Evolutionary conservation across 106 monocot genomes (phyloP), one percentile per base, ranked within the genome.

Genomic region (Agapanthus africanus): DNA sequence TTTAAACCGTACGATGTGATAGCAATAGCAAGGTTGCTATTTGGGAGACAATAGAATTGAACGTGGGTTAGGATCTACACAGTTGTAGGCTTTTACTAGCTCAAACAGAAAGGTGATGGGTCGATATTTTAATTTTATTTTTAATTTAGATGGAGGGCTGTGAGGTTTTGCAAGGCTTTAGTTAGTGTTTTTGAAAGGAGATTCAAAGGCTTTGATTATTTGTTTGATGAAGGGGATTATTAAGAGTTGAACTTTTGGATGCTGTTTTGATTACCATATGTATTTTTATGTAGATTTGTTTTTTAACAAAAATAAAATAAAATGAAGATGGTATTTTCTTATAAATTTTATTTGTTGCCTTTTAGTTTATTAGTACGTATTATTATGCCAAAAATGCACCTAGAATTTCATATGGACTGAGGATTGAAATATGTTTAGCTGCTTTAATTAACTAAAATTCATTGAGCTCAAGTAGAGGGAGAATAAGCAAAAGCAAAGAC

Each of bases 101-200:
- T 65, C 65, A 65, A 40, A 28, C 15, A 19, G 42, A 41, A 44
- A 66, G 66, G 32, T 39, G 38, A 39, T 42, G 26, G 18, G 37
- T 66, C 10, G 18, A 56, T 9, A 56, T 42, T 66, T 34, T 40
- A 66, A 37, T 39, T 64, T 37, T 35, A 13, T 64, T 23, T 39
- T 8, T 1, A 11, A 38, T 57, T 31, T 6, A 66, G 66, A 66
- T 28, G 40, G 37, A 41, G 42, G 42, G 42, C 19, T 38, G 9
- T 37, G 37, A 63, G n/a, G 38, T 35, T 21, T 38, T 35, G 0
- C 35, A 21, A 25, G 21, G 11, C 18, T 56, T n/a, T 56, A 25
- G 11, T 56, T 1, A 16, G 56, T 19, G 19, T n/a, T 9, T 10
- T 56, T n/a, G 19, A 9, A 25, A 2, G 22, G 21, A 56, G 56